These are phyloP conservation scores for Musa schizocarpa DNA, from an alignment of 176 grass and related monocot species.

Conservation along the genomic window DNA sequence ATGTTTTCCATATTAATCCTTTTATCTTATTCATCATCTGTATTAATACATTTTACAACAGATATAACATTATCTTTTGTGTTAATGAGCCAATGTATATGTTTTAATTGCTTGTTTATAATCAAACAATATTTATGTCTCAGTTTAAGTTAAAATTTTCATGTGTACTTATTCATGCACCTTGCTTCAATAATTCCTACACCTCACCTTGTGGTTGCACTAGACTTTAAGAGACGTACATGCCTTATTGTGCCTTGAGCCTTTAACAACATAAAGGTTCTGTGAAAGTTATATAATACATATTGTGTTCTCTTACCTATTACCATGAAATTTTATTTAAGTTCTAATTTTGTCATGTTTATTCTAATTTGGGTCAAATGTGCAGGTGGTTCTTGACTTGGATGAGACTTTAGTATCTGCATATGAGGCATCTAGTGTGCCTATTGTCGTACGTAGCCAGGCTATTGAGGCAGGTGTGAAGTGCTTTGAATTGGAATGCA, in stretches of 20 bases:
- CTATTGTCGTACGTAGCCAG: slow-evolving; percentile 69
- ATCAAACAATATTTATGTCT: background rate
- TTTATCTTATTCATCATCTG: no score
- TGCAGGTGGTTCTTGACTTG: slow-evolving; percentile 92
- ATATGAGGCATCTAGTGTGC: slow-evolving; percentile 81
- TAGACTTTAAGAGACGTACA: background rate
- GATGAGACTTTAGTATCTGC: slow-evolving; percentile 98
- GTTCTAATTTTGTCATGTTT: background rate
- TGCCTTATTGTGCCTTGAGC: background rate
- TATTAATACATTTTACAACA: no score
- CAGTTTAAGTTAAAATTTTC: background rate
- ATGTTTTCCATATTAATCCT: no score
- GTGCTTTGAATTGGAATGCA: slow-evolving; percentile 90
- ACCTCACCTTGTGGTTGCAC: background rate
- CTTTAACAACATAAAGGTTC: background rate
- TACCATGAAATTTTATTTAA: background rate
- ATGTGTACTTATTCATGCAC: background rate
- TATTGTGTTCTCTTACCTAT: background rate
- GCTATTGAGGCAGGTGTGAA: slow-evolving; percentile 77
- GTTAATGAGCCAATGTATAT: background rate
- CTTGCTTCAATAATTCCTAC: background rate
- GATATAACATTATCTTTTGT: no score
- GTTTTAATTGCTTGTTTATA: background rate
- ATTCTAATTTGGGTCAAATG: slow-evolving; percentile 23
- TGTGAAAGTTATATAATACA: background rate